A percentile compares a stretch with the other conserved stretches of the same genome.
These are phyloP conservation scores for Chaetomiaceae sp. DNA, from an alignment of 2,329 filamentous ascomycete genomes.

Conservation along the genomic window DNA sequence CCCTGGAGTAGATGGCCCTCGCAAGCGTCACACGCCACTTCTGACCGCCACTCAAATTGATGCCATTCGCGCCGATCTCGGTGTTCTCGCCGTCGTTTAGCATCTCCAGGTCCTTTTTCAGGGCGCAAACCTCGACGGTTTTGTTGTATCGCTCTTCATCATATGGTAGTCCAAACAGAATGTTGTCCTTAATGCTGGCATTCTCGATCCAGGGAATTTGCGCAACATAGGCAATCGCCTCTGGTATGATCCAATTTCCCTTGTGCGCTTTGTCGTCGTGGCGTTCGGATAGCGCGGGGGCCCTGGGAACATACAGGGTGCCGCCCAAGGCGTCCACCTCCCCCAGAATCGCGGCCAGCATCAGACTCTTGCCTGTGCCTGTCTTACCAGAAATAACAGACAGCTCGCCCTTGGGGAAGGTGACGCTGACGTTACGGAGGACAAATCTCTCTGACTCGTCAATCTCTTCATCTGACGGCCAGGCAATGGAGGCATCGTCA, in stretches of 20 bases:
- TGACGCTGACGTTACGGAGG: constrained; percentile 59
- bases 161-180: constrained; percentile 69
- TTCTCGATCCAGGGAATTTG: constrained; percentile 87
- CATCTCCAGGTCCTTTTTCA: constrained; percentile 72
- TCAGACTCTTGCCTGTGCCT: constrained; percentile 71
- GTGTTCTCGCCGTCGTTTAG: constrained; percentile 73
- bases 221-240: constrained; percentile 68
- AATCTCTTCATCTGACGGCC: constrained; percentile 63
- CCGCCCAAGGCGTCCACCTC: constrained; percentile 68
- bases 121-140: constrained; percentile 67
- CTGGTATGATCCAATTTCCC: constrained; percentile 64
- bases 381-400: constrained; percentile 75
- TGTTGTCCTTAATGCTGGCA: constrained; percentile 71
- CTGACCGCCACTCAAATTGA: constrained; percentile 80
- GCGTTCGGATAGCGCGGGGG: constrained; percentile 49
- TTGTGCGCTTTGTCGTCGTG: constrained; percentile 59
- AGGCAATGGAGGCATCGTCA: constrained; percentile 64
- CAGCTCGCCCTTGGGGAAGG: constrained; percentile 64
- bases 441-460: constrained; percentile 59
- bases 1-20: constrained; percentile 73
- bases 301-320: constrained; percentile 50
- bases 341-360: constrained; percentile 69
- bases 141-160: constrained; percentile 65
- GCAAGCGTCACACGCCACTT: constrained; percentile 79
- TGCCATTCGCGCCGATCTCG: constrained; percentile 78